phyloP scores from a whole-genome alignment of 805 yeast genomes.

The Hanseniaspora clermontiae region DNA sequence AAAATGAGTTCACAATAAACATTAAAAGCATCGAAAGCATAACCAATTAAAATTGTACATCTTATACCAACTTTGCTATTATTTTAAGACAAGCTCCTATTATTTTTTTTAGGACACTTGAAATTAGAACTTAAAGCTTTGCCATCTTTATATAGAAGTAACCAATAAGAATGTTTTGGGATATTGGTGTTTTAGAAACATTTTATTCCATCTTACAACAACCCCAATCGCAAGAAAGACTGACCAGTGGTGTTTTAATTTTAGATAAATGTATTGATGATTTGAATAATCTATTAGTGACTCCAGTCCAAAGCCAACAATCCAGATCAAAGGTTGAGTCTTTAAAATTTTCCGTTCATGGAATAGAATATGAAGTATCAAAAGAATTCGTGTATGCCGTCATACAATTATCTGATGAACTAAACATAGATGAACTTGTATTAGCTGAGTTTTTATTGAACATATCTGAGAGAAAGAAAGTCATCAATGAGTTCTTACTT shows the following conservation, averaged over 20 bases:
- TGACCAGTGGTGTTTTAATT: slow-evolving; percentile 17
- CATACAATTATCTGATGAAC: slow-evolving; percentile 45
- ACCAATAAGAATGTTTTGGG: slow-evolving; percentile 26
- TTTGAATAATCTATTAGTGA: slow-evolving; percentile 28
- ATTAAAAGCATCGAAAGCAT: background rate
- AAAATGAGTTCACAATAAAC: background rate
- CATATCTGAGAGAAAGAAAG: slow-evolving; percentile 18
- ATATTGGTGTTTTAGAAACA: slow-evolving; percentile 31
- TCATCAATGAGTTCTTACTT: slow-evolving; percentile 19
- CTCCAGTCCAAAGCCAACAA: slow-evolving; percentile 29
- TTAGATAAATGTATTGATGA: slow-evolving; percentile 33
- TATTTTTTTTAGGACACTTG: no score
- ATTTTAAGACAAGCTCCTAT: no score
- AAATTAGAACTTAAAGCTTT: background rate
- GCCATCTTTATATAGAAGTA: background rate
- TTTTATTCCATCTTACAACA: slow-evolving; percentile 27
- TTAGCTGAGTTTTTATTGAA: slow-evolving; percentile 54
- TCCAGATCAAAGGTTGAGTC: slow-evolving; percentile 38
- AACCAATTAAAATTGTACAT: background rate
- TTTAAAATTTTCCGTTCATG: slow-evolving; percentile 38
- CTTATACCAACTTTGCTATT: no score
- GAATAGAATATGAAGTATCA: slow-evolving; percentile 50
- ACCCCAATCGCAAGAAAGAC: background rate
- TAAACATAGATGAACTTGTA: slow-evolving; percentile 63
- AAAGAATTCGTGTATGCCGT: slow-evolving; percentile 51